Base-by-base conservation (phyloP, 2,329 filamentous ascomycete species). In the Monosporascus cannonballus region DNA sequence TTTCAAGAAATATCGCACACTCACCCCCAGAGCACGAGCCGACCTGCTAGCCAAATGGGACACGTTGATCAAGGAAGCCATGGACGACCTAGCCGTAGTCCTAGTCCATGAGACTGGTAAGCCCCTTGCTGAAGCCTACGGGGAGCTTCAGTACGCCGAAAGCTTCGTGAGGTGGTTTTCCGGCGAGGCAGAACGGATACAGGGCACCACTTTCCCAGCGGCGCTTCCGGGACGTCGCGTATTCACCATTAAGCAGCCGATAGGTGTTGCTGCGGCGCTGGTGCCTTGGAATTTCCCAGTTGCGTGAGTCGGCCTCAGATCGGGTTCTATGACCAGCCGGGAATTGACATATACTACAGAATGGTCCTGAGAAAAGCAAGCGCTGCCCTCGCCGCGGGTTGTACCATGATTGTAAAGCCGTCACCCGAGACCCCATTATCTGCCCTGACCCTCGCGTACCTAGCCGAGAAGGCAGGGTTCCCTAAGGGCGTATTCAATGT, bases 221-320 rank as follows among this genome's bases (percentile, higher is more conserved):
- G 73, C 86, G 0, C 71, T 80, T 0, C 81, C 87, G 0, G 81
- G 83, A 34, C 74, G 87, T 6, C 76, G 87, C 14, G 76, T 85
- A 3, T 80, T 92, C 55, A 87, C 85, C 0, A 79, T 91, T 60
- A 92, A 92, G 72, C 86, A 89, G 67, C 86, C 86, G 1, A 77
- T 89, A 54, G 86, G 86, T 51, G 84, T 88, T 11, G 76, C 80
- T 0, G 85, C 79, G 0, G 86, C 85, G 0, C 70, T 90, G 17
- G 85, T 89, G 2, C 86, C 86, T 4, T 89, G 86, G 86, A 67
- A 89, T 61, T 88, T 87, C 58, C 84, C 84, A 0, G 75, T 86
- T 49, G 84, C 83, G 67, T 72, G 45, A 64, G 69, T 66, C 11
- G 9, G 30, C 3, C 25, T 36, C 6, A 17, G 9, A n/a, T 20